A percentile compares a stretch with the other conserved stretches of the same genome.
Evolutionary conservation across 208 protist species (phyloP).

Genomic region (Crithidia acanthocephali): DNA sequence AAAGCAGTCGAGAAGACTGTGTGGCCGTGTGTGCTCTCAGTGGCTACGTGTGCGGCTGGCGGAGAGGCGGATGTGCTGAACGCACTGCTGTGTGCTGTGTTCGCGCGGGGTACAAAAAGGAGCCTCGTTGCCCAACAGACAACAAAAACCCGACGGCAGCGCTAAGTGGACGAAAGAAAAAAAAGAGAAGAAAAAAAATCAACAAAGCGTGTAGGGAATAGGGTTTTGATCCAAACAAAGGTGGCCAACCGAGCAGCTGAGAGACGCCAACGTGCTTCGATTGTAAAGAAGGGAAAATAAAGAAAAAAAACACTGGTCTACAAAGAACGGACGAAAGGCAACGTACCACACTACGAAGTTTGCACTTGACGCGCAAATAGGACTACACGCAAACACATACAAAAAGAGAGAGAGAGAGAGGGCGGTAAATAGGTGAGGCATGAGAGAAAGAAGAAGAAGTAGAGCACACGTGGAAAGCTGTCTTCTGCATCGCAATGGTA

Average conservation of each 20-base stretch:
- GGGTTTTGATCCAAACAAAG: too few species aligned
- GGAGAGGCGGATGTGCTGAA: not conserved
- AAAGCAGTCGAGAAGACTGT: not conserved
- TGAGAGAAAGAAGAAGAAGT: too few species aligned
- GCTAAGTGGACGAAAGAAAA: not conserved
- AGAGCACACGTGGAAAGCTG: too few species aligned
- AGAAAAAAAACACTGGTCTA: too few species aligned
- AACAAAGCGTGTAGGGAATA: too few species aligned
- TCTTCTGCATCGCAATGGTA: too few species aligned
- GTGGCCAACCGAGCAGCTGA: too few species aligned
- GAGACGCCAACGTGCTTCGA: too few species aligned
- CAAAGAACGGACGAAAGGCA: not conserved
- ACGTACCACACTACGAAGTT: not conserved
- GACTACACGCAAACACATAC: too few species aligned
- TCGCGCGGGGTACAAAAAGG: too few species aligned
- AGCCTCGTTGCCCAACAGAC: too few species aligned
- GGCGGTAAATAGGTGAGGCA: not conserved
- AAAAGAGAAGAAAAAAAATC: not conserved
- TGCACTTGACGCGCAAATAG: not conserved
- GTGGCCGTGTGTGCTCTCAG: not conserved
- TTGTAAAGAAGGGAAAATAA: not conserved
- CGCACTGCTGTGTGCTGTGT: not conserved
- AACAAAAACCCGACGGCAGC: not conserved
- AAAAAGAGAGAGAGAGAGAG: slow-evolving; percentile 1
- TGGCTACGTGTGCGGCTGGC: not conserved